A percentile compares a stretch with the other conserved stretches of the same genome.
Conservation (phyloP, 164 flowering plant species). For the Euptelea pleiosperma region DNA sequence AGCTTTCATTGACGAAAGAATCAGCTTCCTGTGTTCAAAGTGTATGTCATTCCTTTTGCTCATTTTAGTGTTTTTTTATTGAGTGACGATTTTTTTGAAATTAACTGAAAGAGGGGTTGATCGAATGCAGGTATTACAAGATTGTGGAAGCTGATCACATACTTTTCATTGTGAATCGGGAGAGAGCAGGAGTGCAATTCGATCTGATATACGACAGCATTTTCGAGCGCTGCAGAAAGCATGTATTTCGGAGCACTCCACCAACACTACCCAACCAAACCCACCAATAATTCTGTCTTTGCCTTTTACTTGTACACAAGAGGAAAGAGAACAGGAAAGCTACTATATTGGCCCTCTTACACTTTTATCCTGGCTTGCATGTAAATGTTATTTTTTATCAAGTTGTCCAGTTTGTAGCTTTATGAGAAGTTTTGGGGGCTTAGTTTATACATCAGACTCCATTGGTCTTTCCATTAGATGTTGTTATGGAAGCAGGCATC, state of each 20-base stretch:
- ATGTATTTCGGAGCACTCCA: slow-evolving; percentile 59
- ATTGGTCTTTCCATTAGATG: neutral
- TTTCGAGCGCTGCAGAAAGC: slow-evolving; percentile 92
- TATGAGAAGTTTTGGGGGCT: slow-evolving; percentile 4
- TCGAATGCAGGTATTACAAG: slow-evolving; percentile 85
- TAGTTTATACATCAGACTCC: neutral
- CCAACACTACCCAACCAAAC: slow-evolving; percentile 57
- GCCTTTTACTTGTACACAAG: no score
- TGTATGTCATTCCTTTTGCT: neutral
- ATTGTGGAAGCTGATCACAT: slow-evolving; percentile 93
- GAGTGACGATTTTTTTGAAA: no score
- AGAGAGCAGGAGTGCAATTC: slow-evolving; percentile 90
- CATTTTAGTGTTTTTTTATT: no score
- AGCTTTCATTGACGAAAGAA: no score
- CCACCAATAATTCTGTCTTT: slow-evolving; percentile 29
- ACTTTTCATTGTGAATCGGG: slow-evolving; percentile 79
- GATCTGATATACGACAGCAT: slow-evolving; percentile 90
- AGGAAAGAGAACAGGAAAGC: neutral
- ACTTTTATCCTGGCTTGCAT: neutral
- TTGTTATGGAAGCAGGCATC: neutral
- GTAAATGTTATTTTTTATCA: neutral
- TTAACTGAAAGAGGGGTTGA: no score
- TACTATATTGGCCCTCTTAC: neutral
- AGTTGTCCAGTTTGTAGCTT: slow-evolving; percentile 7
- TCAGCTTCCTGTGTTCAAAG: neutral